Percentiles rank a stretch among this genome's conserved stretches.
Evolutionary conservation across 1,139 yeast genomes (phyloP).

Genomic region (Pneumocystis sp.): DNA sequence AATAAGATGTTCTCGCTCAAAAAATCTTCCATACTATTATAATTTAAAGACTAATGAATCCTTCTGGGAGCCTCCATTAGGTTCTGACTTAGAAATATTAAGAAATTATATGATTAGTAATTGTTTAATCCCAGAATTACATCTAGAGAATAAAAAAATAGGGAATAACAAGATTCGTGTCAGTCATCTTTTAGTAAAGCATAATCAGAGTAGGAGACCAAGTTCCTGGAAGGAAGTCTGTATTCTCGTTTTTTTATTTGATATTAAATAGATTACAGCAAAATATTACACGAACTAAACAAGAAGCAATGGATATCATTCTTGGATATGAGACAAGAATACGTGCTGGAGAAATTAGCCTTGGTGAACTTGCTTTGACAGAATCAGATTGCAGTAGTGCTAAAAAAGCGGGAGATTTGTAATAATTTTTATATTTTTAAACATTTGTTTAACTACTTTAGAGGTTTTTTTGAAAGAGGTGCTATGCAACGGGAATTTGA

Average conservation of each 20-base stretch:
- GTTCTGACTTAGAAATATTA: constrained; percentile 51
- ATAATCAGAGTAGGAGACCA: constrained; percentile 72
- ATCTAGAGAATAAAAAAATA: constrained; percentile 19
- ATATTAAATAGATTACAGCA: neutral
- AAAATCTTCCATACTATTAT: constrained; percentile 62
- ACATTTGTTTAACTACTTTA: neutral
- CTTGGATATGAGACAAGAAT: constrained; percentile 47
- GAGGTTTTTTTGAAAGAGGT: constrained; percentile 70
- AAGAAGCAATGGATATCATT: constrained; percentile 61
- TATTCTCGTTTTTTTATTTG: neutral
- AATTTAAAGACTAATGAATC: constrained; percentile 32
- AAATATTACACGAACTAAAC: constrained; percentile 63
- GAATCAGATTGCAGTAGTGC: constrained; percentile 87
- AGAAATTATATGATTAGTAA: constrained; percentile 36
- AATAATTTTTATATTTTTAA: neutral
- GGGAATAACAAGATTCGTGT: constrained; percentile 42
- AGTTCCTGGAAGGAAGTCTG: constrained; percentile 69
- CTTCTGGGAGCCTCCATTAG: constrained; percentile 84
- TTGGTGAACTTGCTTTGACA: constrained; percentile 59
- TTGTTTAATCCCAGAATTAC: constrained; percentile 15
- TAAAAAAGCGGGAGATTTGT: constrained; percentile 71
- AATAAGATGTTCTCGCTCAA: constrained; percentile 61
- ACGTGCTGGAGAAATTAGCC: constrained; percentile 50
- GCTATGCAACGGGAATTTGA: constrained; percentile 94
- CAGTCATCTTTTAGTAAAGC: constrained; percentile 68